Evolutionary conservation across 257 asterid genomes (phyloP).

Genomic region (Nicotiana sylvestris): DNA sequence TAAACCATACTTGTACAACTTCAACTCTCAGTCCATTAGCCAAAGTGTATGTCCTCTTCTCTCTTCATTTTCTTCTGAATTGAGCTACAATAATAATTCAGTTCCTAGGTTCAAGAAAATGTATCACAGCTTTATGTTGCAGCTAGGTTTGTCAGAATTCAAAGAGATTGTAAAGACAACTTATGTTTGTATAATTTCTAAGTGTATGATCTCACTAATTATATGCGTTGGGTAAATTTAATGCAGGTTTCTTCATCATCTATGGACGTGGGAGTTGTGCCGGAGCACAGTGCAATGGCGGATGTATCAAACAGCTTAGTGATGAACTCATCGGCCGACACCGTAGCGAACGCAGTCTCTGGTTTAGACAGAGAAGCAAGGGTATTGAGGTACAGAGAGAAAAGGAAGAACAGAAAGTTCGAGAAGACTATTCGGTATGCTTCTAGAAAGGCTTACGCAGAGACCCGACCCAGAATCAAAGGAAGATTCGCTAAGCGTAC

Average conservation of each 20-base stretch:
- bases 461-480: slow-evolving; percentile 75
- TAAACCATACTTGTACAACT: slow-evolving; percentile 71
- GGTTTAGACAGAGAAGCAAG: slow-evolving; percentile 23
- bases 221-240: background rate
- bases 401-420: slow-evolving; percentile 28
- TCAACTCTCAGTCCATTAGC: slow-evolving; percentile 72
- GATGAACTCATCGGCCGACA: slow-evolving; percentile 11
- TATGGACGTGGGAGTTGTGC: slow-evolving; percentile 26
- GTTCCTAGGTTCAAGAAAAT: background rate
- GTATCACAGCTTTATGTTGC: too few relatives aligned
- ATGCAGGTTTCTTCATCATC: slow-evolving; percentile 23
- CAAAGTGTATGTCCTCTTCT: slow-evolving; percentile 58
- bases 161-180: too few relatives aligned
- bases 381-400: slow-evolving; percentile 71
- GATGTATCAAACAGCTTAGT: slow-evolving; percentile 14
- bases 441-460: slow-evolving; percentile 81
- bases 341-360: slow-evolving; percentile 20
- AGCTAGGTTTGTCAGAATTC: too few relatives aligned
- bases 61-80: background rate
- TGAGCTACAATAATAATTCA: background rate
- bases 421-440: slow-evolving; percentile 75
- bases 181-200: too few relatives aligned
- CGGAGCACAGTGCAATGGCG: slow-evolving; percentile 9
- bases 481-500: slow-evolving; percentile 73
- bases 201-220: too few relatives aligned